Evolutionary conservation across 345 rosid species (phyloP).

Genomic region (Moricandia arvensis): DNA sequence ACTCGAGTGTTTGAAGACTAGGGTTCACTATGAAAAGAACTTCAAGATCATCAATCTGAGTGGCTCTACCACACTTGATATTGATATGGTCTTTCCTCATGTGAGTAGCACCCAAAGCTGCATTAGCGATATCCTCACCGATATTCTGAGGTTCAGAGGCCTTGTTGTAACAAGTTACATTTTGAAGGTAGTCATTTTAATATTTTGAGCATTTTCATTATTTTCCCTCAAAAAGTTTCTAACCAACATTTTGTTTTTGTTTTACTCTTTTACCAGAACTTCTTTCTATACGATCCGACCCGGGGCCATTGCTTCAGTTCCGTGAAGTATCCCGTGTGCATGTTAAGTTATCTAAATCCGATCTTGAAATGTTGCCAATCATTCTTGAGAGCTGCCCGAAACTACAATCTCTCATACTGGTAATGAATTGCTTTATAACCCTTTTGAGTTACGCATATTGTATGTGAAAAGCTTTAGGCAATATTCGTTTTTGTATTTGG

Average conservation of each 20-base stretch:
- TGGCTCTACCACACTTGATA: neutral
- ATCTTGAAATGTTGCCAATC: neutral
- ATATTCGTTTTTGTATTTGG: no score
- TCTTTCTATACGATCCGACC: neutral
- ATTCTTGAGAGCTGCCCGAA: constrained; percentile 4
- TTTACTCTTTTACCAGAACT: neutral
- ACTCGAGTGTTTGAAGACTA: neutral
- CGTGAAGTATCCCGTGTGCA: neutral
- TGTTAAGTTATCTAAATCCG: neutral
- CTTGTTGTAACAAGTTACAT: neutral
- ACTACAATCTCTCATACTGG: constrained; percentile 15
- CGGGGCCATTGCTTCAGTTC: neutral
- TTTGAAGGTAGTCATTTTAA: constrained; percentile 11
- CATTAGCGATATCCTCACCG: neutral
- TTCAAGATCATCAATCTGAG: neutral
- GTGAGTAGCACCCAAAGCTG: neutral
- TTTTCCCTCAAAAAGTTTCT: neutral
- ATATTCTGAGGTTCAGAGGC: neutral
- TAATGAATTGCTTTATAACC: neutral
- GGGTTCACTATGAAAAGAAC: neutral
- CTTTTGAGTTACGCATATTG: neutral
- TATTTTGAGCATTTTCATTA: neutral
- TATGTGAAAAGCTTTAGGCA: no score
- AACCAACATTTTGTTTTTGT: neutral
- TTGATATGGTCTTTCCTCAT: neutral